These are phyloP conservation scores for Parsonsia alboflavescens DNA, from an alignment of 257 asterid genomes.

Conservation along the genomic window DNA sequence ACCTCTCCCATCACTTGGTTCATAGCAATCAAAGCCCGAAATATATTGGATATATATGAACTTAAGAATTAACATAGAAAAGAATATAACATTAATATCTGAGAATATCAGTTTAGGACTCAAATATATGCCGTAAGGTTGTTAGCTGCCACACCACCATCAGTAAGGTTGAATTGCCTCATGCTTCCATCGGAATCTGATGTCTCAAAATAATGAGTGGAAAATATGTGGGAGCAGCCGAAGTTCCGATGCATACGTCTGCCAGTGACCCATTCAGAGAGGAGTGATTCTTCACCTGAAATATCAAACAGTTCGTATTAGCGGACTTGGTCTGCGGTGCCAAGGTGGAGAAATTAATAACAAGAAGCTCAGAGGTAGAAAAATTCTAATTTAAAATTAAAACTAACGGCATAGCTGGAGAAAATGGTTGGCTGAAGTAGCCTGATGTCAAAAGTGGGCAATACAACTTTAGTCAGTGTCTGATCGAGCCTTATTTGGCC, in stretches of 20 bases:
- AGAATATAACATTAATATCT: too few species aligned
- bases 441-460: slow-evolving; percentile 66
- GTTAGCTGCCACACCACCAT: slow-evolving; percentile 52
- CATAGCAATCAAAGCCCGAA: slow-evolving; percentile 43
- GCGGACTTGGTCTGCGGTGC: background rate
- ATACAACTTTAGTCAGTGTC: slow-evolving; percentile 53
- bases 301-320: background rate
- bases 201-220: slow-evolving; percentile 37
- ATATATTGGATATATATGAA: background rate
- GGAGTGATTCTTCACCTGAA: slow-evolving; percentile 25
- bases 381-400: background rate
- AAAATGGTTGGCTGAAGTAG: slow-evolving; percentile 48
- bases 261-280: slow-evolving; percentile 29
- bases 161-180: slow-evolving; percentile 37
- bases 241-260: slow-evolving; percentile 55
- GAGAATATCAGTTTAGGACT: too few species aligned
- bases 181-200: slow-evolving; percentile 16
- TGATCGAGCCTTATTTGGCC: slow-evolving; percentile 34
- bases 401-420: slow-evolving; percentile 16
- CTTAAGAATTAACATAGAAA: too few species aligned
- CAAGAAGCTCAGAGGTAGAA: background rate
- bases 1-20: slow-evolving; percentile 36
- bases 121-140: slow-evolving; percentile 40
- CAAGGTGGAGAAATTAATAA: background rate
- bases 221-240: slow-evolving; percentile 56